phyloP scores from a whole-genome alignment of 106 monocot genomes.

The Acorus gramineus region DNA sequence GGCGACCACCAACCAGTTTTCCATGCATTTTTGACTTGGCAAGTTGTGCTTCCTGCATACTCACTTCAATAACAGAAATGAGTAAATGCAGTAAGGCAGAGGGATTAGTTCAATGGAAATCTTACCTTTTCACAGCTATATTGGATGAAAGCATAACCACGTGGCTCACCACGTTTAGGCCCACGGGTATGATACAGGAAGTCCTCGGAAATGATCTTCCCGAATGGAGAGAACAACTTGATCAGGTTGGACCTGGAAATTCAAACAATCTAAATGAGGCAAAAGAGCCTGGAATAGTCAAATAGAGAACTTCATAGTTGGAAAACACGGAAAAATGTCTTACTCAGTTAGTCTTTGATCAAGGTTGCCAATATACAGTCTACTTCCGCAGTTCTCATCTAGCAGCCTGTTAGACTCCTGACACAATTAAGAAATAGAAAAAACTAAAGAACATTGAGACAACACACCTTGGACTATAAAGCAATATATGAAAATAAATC shows the following conservation, averaged over 20 bases:
- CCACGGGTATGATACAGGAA: slow-evolving; percentile 90
- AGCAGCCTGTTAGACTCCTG: slow-evolving; percentile 22
- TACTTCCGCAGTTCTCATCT: slow-evolving; percentile 48
- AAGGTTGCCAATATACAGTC: slow-evolving; percentile 83
- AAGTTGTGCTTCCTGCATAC: slow-evolving; percentile 86
- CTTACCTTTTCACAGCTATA: slow-evolving; percentile 79
- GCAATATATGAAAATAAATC: too few species aligned
- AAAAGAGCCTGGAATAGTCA: too few species aligned
- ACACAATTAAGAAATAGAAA: too few species aligned
- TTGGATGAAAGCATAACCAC: slow-evolving; percentile 91
- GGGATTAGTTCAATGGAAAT: neutral
- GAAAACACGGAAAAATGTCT: slow-evolving; percentile 2
- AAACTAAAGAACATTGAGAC: too few species aligned
- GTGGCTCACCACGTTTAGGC: slow-evolving; percentile 86
- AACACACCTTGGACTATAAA: too few species aligned
- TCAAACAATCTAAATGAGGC: neutral
- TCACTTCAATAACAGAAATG: slow-evolving; percentile 77
- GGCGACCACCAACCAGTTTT: slow-evolving; percentile 62
- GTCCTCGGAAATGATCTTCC: slow-evolving; percentile 78
- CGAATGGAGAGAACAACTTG: slow-evolving; percentile 88
- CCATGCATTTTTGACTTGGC: slow-evolving; percentile 90
- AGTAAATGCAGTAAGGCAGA: slow-evolving; percentile 10
- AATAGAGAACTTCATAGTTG: too few species aligned
- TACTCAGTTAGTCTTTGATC: slow-evolving; percentile 91
- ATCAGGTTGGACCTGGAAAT: slow-evolving; percentile 54